These are phyloP conservation scores for Lunasporangiospora selenospora DNA, from an alignment of 192 early-diverging fungal species.

Conservation along the genomic window DNA sequence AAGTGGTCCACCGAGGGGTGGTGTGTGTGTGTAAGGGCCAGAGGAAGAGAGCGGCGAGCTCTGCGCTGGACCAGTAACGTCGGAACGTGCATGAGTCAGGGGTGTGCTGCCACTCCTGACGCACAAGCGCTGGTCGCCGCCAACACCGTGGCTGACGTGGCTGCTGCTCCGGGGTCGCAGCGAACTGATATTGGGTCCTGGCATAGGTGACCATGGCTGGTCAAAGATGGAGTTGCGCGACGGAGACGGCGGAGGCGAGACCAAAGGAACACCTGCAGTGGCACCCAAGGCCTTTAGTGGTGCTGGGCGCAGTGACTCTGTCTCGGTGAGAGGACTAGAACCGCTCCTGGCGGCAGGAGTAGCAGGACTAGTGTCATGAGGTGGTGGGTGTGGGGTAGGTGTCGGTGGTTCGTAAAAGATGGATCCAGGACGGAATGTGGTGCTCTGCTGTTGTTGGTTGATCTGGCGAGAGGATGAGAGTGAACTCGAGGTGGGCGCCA, in stretches of 20 bases:
- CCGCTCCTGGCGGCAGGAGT: not conserved
- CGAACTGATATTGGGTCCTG: conserved; percentile 32
- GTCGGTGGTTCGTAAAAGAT: conserved; percentile 23
- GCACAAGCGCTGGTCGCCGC: too few species aligned
- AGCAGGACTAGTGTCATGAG: not conserved
- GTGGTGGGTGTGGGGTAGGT: not conserved
- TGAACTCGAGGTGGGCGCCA: not conserved
- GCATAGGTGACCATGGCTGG: conserved; percentile 22
- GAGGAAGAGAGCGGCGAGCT: too few species aligned
- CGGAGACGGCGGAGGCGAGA: conserved; percentile 37
- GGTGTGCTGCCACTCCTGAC: too few species aligned
- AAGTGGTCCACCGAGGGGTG: too few species aligned
- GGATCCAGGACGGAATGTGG: conserved; percentile 29
- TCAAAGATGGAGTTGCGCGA: conserved; percentile 45
- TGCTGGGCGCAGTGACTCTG: not conserved
- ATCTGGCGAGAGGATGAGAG: not conserved
- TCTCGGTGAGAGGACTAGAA: not conserved
- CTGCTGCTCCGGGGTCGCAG: conserved; percentile 18
- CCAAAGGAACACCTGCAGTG: conserved; percentile 1
- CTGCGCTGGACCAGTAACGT: too few species aligned
- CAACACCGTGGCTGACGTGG: too few species aligned
- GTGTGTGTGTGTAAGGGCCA: too few species aligned
- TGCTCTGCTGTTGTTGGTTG: too few species aligned
- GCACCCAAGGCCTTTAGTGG: conserved; percentile 1
- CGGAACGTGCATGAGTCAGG: too few species aligned